Conservation (phyloP, 2,329 filamentous ascomycete genomes). For the Colletotrichum noveboracense region DNA sequence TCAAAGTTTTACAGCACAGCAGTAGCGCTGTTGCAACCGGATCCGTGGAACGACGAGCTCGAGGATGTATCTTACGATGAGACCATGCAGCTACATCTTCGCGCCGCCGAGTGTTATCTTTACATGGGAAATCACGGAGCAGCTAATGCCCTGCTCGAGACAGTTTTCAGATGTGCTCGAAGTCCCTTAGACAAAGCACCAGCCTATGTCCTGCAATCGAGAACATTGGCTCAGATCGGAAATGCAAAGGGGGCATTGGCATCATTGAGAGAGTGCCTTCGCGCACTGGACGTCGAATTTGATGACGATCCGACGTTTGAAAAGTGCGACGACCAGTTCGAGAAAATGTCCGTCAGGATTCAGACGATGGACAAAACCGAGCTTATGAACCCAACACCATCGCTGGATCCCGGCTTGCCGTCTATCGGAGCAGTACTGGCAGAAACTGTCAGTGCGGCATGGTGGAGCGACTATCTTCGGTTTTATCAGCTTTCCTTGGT, state of each 20-base stretch:
- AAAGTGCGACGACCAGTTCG: constrained; percentile 78
- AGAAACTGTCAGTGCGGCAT: constrained; percentile 73
- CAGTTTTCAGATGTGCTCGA: constrained; percentile 73
- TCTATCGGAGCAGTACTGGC: constrained; percentile 73
- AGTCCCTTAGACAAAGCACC: constrained; percentile 81
- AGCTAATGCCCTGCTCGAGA: constrained; percentile 71
- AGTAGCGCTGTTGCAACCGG: constrained; percentile 77
- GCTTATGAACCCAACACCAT: constrained; percentile 47
- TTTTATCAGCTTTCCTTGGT: constrained; percentile 75
- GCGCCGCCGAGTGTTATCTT: constrained; percentile 82
- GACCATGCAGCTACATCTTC: constrained; percentile 79
- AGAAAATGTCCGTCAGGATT: constrained; percentile 64
- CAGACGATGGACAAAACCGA: constrained; percentile 58
- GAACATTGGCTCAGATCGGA: constrained; percentile 77
- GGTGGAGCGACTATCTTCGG: constrained; percentile 75
- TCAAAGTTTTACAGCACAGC: constrained; percentile 82
- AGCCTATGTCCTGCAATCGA: constrained; percentile 82
- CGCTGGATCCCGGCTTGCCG: constrained; percentile 58
- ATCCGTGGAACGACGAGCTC: constrained; percentile 74
- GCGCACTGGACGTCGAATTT: constrained; percentile 70
- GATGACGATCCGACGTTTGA: constrained; percentile 73
- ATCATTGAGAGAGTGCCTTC: constrained; percentile 73
- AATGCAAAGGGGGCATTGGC: constrained; percentile 73
- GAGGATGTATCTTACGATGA: constrained; percentile 86
- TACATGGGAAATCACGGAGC: constrained; percentile 75